Evolutionary conservation across 1,139 yeast species (phyloP).

Genomic region (Taphrina populina): DNA sequence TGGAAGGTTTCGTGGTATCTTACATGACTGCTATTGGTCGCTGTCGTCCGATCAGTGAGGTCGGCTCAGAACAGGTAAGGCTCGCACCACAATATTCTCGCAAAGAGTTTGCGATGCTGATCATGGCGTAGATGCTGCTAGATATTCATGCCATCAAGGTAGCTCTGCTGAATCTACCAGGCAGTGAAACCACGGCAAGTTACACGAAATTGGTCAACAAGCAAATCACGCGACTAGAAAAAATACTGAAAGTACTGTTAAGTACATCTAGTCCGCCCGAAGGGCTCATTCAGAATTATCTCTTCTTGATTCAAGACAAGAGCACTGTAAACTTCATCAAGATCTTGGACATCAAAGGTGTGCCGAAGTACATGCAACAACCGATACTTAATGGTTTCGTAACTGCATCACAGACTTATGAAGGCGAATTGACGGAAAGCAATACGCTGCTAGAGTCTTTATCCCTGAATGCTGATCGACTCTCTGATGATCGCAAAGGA

Average conservation of each 20-base stretch:
- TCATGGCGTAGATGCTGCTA: slow-evolving; percentile 51
- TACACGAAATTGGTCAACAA: slow-evolving; percentile 55
- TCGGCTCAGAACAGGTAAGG: slow-evolving; percentile 68
- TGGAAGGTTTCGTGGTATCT: slow-evolving; percentile 62
- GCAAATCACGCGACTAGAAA: slow-evolving; percentile 58
- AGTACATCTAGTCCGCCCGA: slow-evolving; percentile 63
- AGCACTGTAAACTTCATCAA: slow-evolving; percentile 63
- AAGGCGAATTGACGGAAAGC: slow-evolving; percentile 12
- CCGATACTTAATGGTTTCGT: slow-evolving; percentile 19
- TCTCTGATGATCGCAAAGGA: slow-evolving; percentile 12
- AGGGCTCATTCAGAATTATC: slow-evolving; percentile 64
- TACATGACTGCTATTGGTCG: slow-evolving; percentile 59
- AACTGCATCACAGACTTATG: slow-evolving; percentile 6
- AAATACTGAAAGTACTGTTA: slow-evolving; percentile 63
- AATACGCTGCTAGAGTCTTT: slow-evolving; percentile 2
- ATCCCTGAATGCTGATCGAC: neutral
- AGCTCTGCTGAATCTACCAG: slow-evolving; percentile 57
- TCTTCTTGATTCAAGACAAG: slow-evolving; percentile 65
- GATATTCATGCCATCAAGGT: slow-evolving; percentile 68
- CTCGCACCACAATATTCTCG: neutral
- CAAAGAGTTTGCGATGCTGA: neutral
- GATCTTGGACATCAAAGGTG: slow-evolving; percentile 59
- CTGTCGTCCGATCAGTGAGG: slow-evolving; percentile 63
- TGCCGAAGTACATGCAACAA: slow-evolving; percentile 28
- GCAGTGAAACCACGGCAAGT: slow-evolving; percentile 37